phyloP scores from a whole-genome alignment of 768 basidiomycete species.

The Pleurotus eryngii region DNA sequence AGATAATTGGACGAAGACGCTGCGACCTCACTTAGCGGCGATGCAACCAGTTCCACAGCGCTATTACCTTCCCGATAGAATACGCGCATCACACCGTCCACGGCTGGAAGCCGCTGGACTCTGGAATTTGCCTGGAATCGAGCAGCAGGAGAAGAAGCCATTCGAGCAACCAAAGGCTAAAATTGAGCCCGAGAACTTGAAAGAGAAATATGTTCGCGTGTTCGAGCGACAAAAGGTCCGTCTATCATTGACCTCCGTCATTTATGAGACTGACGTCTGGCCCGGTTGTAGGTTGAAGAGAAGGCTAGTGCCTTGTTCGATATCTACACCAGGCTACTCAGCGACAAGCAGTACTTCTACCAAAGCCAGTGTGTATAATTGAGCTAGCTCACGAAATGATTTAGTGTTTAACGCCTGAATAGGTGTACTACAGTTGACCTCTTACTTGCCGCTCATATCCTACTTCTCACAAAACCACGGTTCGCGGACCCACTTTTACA shows the following conservation, averaged over 20 bases:
- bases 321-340: slow-evolving; percentile 55
- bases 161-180: slow-evolving; percentile 32
- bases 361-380: slow-evolving; percentile 36
- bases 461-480: slow-evolving; percentile 54
- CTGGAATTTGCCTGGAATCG: slow-evolving; percentile 47
- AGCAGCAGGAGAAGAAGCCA: slow-evolving; percentile 41
- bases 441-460: slow-evolving; percentile 63
- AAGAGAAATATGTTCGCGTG: slow-evolving; percentile 42
- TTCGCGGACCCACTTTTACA: slow-evolving; percentile 61
- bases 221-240: slow-evolving; percentile 67
- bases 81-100: slow-evolving; percentile 52
- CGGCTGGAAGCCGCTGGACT: slow-evolving; percentile 63
- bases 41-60: slow-evolving; percentile 65
- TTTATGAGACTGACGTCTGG: background rate
- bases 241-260: background rate
- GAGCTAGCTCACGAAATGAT: too few relatives aligned
- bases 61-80: slow-evolving; percentile 67
- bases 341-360: slow-evolving; percentile 47
- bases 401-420: background rate
- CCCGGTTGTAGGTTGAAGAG: slow-evolving; percentile 45
- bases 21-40: slow-evolving; percentile 49
- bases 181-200: slow-evolving; percentile 25
- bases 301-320: slow-evolving; percentile 56
- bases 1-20: slow-evolving; percentile 60
- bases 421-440: slow-evolving; percentile 68